Conservation (phyloP, 495 filamentous ascomycete genomes). For the Lasiosphaeris hirsuta region DNA sequence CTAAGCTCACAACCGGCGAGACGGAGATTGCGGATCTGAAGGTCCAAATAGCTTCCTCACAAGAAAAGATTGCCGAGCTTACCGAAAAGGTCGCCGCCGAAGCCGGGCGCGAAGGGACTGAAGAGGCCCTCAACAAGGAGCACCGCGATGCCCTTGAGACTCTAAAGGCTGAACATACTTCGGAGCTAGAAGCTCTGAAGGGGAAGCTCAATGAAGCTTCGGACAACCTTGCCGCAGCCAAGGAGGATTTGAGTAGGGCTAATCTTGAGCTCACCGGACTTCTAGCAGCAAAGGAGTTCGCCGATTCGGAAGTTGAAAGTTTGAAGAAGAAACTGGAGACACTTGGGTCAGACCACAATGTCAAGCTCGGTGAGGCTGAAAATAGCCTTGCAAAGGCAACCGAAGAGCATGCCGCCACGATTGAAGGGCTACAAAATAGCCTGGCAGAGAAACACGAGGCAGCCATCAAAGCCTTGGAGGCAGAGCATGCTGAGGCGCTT, state of each 20-base stretch:
- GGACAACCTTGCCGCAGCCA: slow-evolving; percentile 40
- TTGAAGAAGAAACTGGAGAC: slow-evolving; percentile 43
- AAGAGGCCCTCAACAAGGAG: slow-evolving; percentile 32
- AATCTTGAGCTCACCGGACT: slow-evolving; percentile 35
- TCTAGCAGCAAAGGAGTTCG: slow-evolving; percentile 33
- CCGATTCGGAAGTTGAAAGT: slow-evolving; percentile 37
- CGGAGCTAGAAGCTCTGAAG: slow-evolving; percentile 41
- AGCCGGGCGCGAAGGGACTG: slow-evolving; percentile 17
- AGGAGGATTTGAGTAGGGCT: slow-evolving; percentile 36
- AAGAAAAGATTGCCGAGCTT: slow-evolving; percentile 42
- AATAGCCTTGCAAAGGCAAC: slow-evolving; percentile 27
- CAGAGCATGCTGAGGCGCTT: slow-evolving; percentile 40
- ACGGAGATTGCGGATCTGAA: slow-evolving; percentile 49
- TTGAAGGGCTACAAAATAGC: slow-evolving; percentile 38
- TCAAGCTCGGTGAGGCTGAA: slow-evolving; percentile 35
- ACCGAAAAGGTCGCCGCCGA: slow-evolving; percentile 33
- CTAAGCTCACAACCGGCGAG: slow-evolving; percentile 44
- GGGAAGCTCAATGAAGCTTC: slow-evolving; percentile 40
- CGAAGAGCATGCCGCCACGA: slow-evolving; percentile 40
- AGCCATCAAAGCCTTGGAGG: slow-evolving; percentile 37
- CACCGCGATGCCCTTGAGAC: slow-evolving; percentile 41
- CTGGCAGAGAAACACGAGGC: slow-evolving; percentile 42
- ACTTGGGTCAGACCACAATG: slow-evolving; percentile 38
- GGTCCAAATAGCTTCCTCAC: slow-evolving; percentile 43
- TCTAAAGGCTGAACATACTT: slow-evolving; percentile 45